Conservation (phyloP, 1,284 basidiomycete genomes). For the Malassezia pachydermatis region DNA sequence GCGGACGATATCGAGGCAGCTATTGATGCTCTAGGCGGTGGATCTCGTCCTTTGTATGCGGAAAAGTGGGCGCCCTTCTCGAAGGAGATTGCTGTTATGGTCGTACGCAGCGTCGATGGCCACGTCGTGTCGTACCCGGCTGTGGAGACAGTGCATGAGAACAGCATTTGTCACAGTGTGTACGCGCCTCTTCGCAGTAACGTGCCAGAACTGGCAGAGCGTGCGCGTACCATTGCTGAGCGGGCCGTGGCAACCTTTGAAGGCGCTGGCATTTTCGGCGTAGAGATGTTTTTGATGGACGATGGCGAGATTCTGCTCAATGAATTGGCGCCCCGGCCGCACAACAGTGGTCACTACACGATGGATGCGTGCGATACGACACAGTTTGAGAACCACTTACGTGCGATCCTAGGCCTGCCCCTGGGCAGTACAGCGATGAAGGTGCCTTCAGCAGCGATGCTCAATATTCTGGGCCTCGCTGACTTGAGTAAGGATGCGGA, state of each 20-base stretch:
- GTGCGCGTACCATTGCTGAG: slow-evolving; percentile 68
- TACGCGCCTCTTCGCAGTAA: slow-evolving; percentile 60
- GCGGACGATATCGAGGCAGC: slow-evolving; percentile 57
- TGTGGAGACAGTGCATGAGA: slow-evolving; percentile 90
- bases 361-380: slow-evolving; percentile 93
- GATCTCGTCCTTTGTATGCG: slow-evolving; percentile 60
- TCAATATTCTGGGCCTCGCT: slow-evolving; percentile 66
- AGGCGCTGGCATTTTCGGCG: slow-evolving; percentile 91
- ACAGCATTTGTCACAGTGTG: slow-evolving; percentile 88
- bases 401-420: slow-evolving; percentile 83
- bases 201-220: slow-evolving; percentile 54
- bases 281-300: slow-evolving; percentile 89
- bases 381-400: slow-evolving; percentile 95
- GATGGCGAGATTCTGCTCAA: slow-evolving; percentile 81
- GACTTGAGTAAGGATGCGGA: slow-evolving; percentile 37
- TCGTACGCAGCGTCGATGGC: slow-evolving; percentile 62
- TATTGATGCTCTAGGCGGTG: slow-evolving; percentile 52
- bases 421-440: slow-evolving; percentile 80
- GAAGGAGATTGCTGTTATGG: slow-evolving; percentile 93
- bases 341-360: slow-evolving; percentile 99
- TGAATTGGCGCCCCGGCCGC: slow-evolving; percentile 96
- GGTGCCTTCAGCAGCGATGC: slow-evolving; percentile 79
- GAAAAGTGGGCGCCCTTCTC: slow-evolving; percentile 86
- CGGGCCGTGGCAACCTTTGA: slow-evolving; percentile 65
- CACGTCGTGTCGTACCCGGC: slow-evolving; percentile 75